Conservation (phyloP, 2,329 filamentous ascomycete genomes). For the Clarireedia monteithiana region DNA sequence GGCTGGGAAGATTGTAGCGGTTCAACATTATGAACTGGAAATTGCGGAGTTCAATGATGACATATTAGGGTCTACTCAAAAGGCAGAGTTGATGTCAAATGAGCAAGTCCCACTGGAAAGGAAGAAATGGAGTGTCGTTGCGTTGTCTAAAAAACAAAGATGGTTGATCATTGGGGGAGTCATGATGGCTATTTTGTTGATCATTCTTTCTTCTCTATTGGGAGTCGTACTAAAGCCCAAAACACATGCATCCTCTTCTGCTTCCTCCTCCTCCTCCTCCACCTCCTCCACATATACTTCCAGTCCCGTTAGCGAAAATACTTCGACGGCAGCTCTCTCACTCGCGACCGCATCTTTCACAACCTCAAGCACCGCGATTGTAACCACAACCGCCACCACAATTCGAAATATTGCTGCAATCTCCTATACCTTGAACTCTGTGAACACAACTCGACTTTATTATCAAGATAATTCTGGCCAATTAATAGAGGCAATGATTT, state of each 20-base stretch:
- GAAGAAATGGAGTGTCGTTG: background rate
- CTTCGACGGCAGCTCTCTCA: background rate
- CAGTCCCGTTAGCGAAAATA: background rate
- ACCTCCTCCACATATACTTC: too few species aligned
- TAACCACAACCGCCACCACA: background rate
- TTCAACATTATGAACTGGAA: background rate
- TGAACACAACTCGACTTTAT: conserved; percentile 9
- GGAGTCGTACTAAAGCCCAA: background rate
- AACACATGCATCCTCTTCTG: background rate
- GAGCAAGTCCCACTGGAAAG: background rate
- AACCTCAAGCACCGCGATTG: background rate
- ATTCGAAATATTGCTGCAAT: conserved; percentile 9
- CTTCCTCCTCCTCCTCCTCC: too few species aligned
- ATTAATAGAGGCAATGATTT: conserved; percentile 10
- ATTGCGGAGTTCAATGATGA: background rate
- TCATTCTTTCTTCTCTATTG: background rate
- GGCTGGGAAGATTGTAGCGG: background rate
- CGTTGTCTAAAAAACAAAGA: background rate
- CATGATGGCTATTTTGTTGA: background rate
- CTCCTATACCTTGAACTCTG: conserved; percentile 2
- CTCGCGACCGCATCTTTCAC: background rate
- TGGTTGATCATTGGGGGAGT: background rate
- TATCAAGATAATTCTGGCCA: conserved; percentile 9
- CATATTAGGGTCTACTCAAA: background rate
- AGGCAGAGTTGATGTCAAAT: background rate